These are phyloP conservation scores for Dryas integrifolia DNA, from an alignment of 331 rosid species.

Conservation along the genomic window DNA sequence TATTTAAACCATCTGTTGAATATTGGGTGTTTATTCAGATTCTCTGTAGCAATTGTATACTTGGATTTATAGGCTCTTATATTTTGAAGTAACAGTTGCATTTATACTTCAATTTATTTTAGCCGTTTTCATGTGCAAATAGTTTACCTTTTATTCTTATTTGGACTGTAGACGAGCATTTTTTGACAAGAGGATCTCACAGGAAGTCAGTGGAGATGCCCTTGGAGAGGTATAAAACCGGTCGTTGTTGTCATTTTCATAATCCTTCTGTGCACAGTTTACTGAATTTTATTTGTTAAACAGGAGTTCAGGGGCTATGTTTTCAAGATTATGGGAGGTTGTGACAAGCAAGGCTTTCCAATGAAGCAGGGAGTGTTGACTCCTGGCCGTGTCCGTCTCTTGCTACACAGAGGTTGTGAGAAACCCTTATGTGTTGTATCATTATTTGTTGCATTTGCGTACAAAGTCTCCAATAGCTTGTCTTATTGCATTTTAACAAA, in stretches of 20 bases:
- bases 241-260: not conserved
- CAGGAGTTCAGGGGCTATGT: conserved; percentile 86
- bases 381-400: conserved; percentile 86
- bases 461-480: not conserved
- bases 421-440: not conserved
- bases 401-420: conserved; percentile 70
- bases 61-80: not conserved
- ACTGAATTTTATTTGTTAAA: not conserved
- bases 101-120: not conserved
- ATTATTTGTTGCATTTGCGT: not conserved
- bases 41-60: not conserved
- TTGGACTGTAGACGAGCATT: conserved; percentile 58
- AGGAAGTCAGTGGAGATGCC: conserved; percentile 83
- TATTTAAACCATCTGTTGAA: not conserved
- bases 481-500: too few relatives aligned
- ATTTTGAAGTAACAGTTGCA: not conserved
- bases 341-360: conserved; percentile 92
- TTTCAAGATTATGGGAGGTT: conserved; percentile 82
- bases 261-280: not conserved
- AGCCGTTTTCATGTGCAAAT: not conserved
- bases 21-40: not conserved
- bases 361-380: conserved; percentile 96
- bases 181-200: conserved; percentile 88
- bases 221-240: conserved; percentile 59
- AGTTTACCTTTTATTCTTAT: not conserved